Conservation (phyloP, 2,329 filamentous ascomycete species). For the Sporothrix schenckii region DNA sequence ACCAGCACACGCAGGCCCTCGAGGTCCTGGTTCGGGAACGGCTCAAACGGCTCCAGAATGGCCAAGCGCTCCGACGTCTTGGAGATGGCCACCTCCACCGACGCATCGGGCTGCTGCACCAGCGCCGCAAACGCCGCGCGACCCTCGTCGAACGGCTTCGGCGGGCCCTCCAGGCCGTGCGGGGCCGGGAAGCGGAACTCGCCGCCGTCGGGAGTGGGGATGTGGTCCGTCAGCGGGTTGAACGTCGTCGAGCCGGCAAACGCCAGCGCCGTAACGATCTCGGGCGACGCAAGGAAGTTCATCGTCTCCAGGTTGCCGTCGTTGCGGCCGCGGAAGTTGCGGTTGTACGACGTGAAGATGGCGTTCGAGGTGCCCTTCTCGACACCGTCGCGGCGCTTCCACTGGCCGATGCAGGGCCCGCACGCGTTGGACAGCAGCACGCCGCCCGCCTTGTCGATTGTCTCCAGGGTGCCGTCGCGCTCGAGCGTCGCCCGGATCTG, state of each 20-base stretch:
- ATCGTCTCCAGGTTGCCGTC: slow-evolving; percentile 96
- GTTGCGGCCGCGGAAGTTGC: slow-evolving; percentile 96
- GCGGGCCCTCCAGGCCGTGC: slow-evolving; percentile 66
- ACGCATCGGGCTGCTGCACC: slow-evolving; percentile 70
- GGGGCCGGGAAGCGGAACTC: slow-evolving; percentile 85
- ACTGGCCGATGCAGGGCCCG: slow-evolving; percentile 91
- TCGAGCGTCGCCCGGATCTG: slow-evolving; percentile 94
- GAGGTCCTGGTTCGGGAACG: slow-evolving; percentile 79
- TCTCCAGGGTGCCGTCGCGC: slow-evolving; percentile 81
- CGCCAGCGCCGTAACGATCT: slow-evolving; percentile 94
- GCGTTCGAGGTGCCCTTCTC: slow-evolving; percentile 86
- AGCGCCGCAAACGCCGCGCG: slow-evolving; percentile 73
- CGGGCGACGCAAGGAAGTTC: slow-evolving; percentile 97
- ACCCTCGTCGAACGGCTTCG: slow-evolving; percentile 72
- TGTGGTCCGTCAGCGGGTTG: slow-evolving; percentile 87
- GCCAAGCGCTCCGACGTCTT: slow-evolving; percentile 90
- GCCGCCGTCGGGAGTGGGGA: slow-evolving; percentile 77
- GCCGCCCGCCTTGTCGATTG: slow-evolving; percentile 84
- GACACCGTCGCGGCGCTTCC: slow-evolving; percentile 87
- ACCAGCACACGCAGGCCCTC: slow-evolving; percentile 81
- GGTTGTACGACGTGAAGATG: slow-evolving; percentile 96
- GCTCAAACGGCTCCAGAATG: slow-evolving; percentile 82
- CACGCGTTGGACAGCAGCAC: slow-evolving; percentile 93
- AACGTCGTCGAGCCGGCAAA: slow-evolving; percentile 93
- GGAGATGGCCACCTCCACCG: slow-evolving; percentile 73